Base-by-base conservation (phyloP, 1,284 basidiomycete species). In the Lignosus rhinocerotis region DNA sequence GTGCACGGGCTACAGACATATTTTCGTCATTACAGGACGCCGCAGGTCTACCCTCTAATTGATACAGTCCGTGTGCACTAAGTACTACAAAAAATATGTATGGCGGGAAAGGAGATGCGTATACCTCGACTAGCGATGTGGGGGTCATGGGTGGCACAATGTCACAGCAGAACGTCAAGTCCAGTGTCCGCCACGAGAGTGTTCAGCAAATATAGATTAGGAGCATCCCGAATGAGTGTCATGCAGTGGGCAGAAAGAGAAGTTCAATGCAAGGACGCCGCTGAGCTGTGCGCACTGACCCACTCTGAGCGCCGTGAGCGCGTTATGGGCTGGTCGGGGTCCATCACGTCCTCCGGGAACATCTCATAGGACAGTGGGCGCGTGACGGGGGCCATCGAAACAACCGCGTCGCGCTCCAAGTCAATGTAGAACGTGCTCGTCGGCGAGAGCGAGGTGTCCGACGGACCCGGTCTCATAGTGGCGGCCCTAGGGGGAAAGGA, bases 311-410 rank as follows among this genome's bases (percentile, higher is more conserved):
- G 70, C 33, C 72, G 71, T 34, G 81, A 78, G 53, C 78, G 74
- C 19, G 82, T 80, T 54, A 88, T 81, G 6, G 86, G 84, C 59
- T 78, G 66, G 68, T 88, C 81, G 33, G 80, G 75, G 64, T 88
- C 74, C 3, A 71, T 65, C 41, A 79, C 72, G 54, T 67, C 71
- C 51, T 70, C 70, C 17, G 83, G 79, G 68, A 85, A 69, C 57
- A 70, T 65, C 32, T 65, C 66, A 55, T 72, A 71, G 44, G 69
- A 70, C n/a, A 63, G 34, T 12, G 53, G 65, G 51, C 59, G 63
- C 55, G 51, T 53, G 17, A 59, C 56, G 21, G 59, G 51, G 39
- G 52, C 60, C 30, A 63, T 51, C 14, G 63, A 57, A 19, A 63
- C 59, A 8, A 60, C 58, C 19, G 60, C 63, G 45, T 56, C 56